Conservation (phyloP, 768 basidiomycete genomes). For the Leccinum truebloodii region DNA sequence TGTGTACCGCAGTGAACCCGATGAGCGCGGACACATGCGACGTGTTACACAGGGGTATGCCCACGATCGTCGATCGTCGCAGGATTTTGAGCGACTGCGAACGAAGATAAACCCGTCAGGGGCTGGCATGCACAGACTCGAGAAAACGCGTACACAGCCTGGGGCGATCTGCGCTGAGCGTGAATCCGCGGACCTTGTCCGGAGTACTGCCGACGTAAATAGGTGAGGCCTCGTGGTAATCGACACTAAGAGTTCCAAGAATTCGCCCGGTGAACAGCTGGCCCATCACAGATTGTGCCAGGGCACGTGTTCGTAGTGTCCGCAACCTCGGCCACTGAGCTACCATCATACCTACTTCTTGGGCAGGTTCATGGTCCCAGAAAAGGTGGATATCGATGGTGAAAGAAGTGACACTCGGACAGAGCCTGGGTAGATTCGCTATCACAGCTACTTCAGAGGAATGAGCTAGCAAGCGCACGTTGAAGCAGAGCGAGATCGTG, state of each 20-base stretch:
- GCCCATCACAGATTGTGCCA: slow-evolving; percentile 18
- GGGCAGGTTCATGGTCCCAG: slow-evolving; percentile 10
- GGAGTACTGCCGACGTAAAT: slow-evolving; percentile 15
- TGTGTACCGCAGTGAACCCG: slow-evolving; percentile 8
- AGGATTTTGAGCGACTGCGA: slow-evolving; percentile 9
- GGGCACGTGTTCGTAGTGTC: slow-evolving; percentile 12
- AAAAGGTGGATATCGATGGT: slow-evolving; percentile 6
- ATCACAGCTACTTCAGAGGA: slow-evolving; percentile 18
- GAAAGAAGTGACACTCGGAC: slow-evolving; percentile 26
- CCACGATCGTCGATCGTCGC: slow-evolving; percentile 1
- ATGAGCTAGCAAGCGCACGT: slow-evolving; percentile 13
- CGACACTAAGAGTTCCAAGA: slow-evolving; percentile 16
- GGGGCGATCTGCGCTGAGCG: slow-evolving; percentile 8
- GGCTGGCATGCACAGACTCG: slow-evolving; percentile 12
- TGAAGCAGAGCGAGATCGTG: slow-evolving; percentile 13
- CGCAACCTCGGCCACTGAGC: slow-evolving; percentile 14
- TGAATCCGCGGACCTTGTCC: slow-evolving; percentile 13
- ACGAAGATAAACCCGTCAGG: slow-evolving; percentile 9
- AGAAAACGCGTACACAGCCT: slow-evolving; percentile 12
- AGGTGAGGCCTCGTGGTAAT: slow-evolving; percentile 9
- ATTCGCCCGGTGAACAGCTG: slow-evolving; percentile 1
- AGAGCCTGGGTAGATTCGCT: slow-evolving; percentile 15
- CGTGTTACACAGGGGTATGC: slow-evolving; percentile 2
- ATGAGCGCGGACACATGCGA: slow-evolving; percentile 10
- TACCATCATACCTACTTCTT: slow-evolving; percentile 19